Evolutionary conservation across 768 basidiomycete genomes (phyloP), one percentile per base, ranked within the genome.

Genomic region (Naematelia encephala): DNA sequence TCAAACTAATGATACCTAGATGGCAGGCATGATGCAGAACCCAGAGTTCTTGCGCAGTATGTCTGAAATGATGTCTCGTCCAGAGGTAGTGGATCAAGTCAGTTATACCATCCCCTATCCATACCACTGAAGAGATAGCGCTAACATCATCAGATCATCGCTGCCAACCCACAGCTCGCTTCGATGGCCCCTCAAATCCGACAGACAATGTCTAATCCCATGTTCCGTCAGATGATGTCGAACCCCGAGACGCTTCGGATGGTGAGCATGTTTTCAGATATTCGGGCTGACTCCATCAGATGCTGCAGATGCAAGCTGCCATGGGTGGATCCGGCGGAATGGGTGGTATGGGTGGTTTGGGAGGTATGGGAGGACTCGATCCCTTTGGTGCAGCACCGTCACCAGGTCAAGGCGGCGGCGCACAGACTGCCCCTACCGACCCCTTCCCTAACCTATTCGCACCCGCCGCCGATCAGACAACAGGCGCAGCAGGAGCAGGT

Each of bases 11-110:
- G 51, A 46, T 45, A 25, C 3, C 34, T 4, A 91, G 88, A 80
- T 93, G 77, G 87, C 91, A 73, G 80, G 80, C 26, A 87, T 97
- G 88, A 83, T 96, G 82, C 85, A 87, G 53, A 70, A 63, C 56
- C 78, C 78, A 1, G 82, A 89, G 62, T 91, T 93, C 67, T 76
- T 92, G 42, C 84, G 89, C 62, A 89, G 92, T 77, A 94, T 99
- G 89, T 84, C 87, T 5, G 73, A 81, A 13, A 82, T 91, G 77
- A 87, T 98, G 85, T 84, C 86, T 5, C 88, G 93, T 68, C 93
- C 94, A 0, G 85, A 84, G n/a, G 80, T 97, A 49, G 78, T 97
- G 52, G 93, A 98, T 57, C 81, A 92, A 64, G 69, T 80, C 34
- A 47, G 73, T 63, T 10, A 19, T 43, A 12, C 19, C 19, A 43